Base-by-base conservation (phyloP, 305 asterid genomes). In the Solanum hybrid region DNA sequence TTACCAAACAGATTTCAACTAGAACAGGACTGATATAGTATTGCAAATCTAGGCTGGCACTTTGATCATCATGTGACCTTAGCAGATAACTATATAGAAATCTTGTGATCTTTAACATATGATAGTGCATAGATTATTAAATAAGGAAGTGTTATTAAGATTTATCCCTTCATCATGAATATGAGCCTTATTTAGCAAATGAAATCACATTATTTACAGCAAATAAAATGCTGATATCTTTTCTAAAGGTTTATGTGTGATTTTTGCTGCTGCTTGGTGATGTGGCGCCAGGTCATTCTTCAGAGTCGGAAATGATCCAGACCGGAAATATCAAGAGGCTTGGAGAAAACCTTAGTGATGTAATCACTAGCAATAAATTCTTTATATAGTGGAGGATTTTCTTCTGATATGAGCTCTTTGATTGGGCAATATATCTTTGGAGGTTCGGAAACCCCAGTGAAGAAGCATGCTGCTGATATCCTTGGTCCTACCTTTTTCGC, bases 401-500 rank as follows among this genome's bases (percentile, higher is more conserved):
- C 89, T 72, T 94, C 93, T 1, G 97, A 91, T 78, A 91, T 37
- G 92, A 95, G 86, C 92, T 93, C 97, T 22, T 90, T 91, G 85
- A 93, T 90, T 2, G 98, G 96, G 32, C 92, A 92, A 79, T 94
- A 96, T 6, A 89, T 78, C 86, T 31, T 92, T 37, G 91, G 92
- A 1, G 94, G 90, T 42, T 32, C 22, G 42, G 56, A 51, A 42
- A 29, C 90, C 26, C 98, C 96, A 0, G 76, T 76, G 78, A 96
- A 92, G 89, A 96, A 95, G 77, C 93, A 93, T 6, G 96, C 98
- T 38, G 92, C 93, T n/a, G 97, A 94, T 56, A 93, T 93, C 87
- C 98, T 92, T 1, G 97, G 96, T 36, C 97, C 97, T 5, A 12
- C 89, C 36, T n/a, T 69, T 76, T 93, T 96, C 1, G 96, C 94